These are phyloP conservation scores for Hydrangea macrophylla DNA, from an alignment of 148 eudicot species.

Conservation along the genomic window DNA sequence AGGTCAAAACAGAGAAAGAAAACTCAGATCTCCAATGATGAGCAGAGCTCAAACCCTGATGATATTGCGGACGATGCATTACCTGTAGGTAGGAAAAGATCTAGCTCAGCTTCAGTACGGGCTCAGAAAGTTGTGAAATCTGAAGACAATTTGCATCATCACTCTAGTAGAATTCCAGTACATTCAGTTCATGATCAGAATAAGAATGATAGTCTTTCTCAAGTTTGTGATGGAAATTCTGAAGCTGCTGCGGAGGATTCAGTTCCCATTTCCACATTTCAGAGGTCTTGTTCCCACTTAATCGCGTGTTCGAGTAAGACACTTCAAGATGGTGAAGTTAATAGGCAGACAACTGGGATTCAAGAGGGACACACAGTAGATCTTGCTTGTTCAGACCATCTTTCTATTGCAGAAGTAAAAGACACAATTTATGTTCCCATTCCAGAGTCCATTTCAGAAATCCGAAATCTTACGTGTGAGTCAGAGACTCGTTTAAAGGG, in stretches of 20 bases:
- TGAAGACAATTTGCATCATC: slow-evolving; percentile 17
- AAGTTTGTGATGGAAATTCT: slow-evolving; percentile 16
- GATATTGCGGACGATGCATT: slow-evolving; percentile 21
- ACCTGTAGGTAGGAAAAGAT: slow-evolving; percentile 3
- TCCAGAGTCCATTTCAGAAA: slow-evolving; percentile 21
- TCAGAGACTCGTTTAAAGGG: slow-evolving; percentile 12
- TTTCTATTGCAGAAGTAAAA: slow-evolving; percentile 18
- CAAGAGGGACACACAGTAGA: slow-evolving; percentile 21
- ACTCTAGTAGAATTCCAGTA: background rate
- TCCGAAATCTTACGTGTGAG: slow-evolving; percentile 15
- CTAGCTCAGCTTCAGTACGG: slow-evolving; percentile 17
- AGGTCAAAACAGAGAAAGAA: slow-evolving; percentile 35
- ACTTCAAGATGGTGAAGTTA: slow-evolving; percentile 17
- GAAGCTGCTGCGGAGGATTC: slow-evolving; percentile 24
- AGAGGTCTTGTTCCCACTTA: slow-evolving; percentile 22
- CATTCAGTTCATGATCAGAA: slow-evolving; percentile 10
- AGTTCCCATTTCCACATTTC: slow-evolving; percentile 17
- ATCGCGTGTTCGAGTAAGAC: slow-evolving; percentile 35
- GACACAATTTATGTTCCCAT: slow-evolving; percentile 18
- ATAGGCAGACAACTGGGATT: slow-evolving; percentile 16
- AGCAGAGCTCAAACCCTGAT: slow-evolving; percentile 21
- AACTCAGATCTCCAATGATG: slow-evolving; percentile 24
- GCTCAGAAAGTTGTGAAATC: slow-evolving; percentile 15
- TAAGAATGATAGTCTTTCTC: slow-evolving; percentile 17
- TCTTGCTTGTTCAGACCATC: background rate